A percentile compares a stretch with the other conserved stretches of the same genome.
Conservation (phyloP, 1,139 yeast genomes). For the Sugiyamaella xylanicola region DNA sequence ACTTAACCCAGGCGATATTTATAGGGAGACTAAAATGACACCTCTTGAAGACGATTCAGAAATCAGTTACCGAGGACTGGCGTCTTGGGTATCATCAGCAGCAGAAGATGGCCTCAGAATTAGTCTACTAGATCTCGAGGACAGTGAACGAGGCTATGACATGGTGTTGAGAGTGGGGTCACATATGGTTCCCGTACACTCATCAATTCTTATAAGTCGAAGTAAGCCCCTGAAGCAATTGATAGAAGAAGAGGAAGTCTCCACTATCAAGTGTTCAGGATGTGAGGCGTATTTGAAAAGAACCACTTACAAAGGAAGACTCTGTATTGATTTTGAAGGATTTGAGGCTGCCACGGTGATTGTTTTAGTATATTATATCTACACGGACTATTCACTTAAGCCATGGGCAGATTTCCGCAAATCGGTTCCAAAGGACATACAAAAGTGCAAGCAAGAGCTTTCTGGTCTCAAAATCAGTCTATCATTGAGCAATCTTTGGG, state of each 20-base stretch:
- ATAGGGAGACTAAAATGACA: conserved; percentile 12
- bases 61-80: conserved; percentile 14
- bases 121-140: conserved; percentile 17
- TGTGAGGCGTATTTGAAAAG: conserved; percentile 3
- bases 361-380: conserved; percentile 48
- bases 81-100: conserved; percentile 21
- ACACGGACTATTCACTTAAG: conserved; percentile 49
- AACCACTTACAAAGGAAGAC: neutral
- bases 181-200: conserved; percentile 34
- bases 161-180: conserved; percentile 26
- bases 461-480: conserved; percentile 28
- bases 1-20: neutral
- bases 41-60: conserved; percentile 14
- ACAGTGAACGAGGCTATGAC: conserved; percentile 28
- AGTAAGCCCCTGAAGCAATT: conserved; percentile 5
- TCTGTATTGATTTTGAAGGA: conserved; percentile 28
- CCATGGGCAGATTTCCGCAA: conserved; percentile 45
- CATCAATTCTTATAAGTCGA: conserved; percentile 11
- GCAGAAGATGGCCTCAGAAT: conserved; percentile 21
- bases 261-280: conserved; percentile 1
- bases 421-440: conserved; percentile 30
- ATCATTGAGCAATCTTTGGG: conserved; percentile 29
- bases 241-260: neutral
- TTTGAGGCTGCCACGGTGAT: conserved; percentile 40
- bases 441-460: conserved; percentile 36